Base-by-base conservation (phyloP, 345 rosid species). In the Bruguiera parviflora region DNA sequence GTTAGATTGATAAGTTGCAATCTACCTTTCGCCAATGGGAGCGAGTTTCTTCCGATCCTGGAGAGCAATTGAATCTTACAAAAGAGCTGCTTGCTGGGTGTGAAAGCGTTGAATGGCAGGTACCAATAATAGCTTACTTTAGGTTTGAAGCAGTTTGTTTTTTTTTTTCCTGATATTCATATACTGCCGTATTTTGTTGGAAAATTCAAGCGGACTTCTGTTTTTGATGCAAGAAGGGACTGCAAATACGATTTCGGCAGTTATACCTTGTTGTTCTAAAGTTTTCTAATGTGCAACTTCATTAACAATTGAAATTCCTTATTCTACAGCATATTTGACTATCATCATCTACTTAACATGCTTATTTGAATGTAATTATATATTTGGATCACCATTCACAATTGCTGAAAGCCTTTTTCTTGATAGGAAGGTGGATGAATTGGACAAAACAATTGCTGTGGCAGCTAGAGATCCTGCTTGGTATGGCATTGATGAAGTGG, bases 21-120 rank as follows among this genome's bases (percentile, higher is more conserved):
- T 90, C 91, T 72, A 75, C 82, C 49, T 89, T 96, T 82, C 92
- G 84, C 72, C 91, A 82, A 79, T 92, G 98, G 99, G 99, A 92
- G 71, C 84, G 87, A 63, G 75, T 73, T 71, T 77, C 85, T 71
- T 82, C 82, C 58, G 85, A 84, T 66, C 69, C 76, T 55, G 96
- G 85, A 37, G 97, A 89, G 66, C 90, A 82, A 75, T 78, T 66
- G 5, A 92, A 80, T 65, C 92, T 86, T 47, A 67, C 87, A 0
- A 86, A 83, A 81, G 95, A 92, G 84, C 82, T 96, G 32, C 72
- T 92, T 71, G 83, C 87, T 79, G 79, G 74, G 68, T 88, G 95
- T 68, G 91, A 85, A 83, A 96, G 99, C 91, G 83, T 92, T 43
- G 88, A 87, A 78, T 96, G 99, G 99, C 99, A 90, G 98, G 98